Evolutionary conservation across 2,329 filamentous ascomycete species (phyloP), one percentile per base, ranked within the genome.

Genomic region (Claviceps spartinae): DNA sequence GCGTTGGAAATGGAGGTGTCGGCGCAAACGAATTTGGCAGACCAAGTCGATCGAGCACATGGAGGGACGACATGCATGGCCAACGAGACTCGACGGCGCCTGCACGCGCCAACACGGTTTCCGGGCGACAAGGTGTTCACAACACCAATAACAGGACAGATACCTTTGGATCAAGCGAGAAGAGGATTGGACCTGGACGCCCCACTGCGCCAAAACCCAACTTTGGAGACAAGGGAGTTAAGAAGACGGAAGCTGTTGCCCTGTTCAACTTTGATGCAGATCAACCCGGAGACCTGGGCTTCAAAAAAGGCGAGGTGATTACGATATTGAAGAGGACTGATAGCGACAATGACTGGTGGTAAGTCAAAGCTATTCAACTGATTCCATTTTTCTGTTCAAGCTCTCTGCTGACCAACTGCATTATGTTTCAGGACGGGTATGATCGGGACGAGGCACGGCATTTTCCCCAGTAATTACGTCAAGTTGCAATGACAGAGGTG

Each of bases 251-350:
- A 69, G 93, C 89, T 0, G 76, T 96, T 20, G 93, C 93, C 2
- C 75, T 96, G 56, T 97, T 86, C 69, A 95, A 87, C 2, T 98
- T 98, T 64, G 91, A 97, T 56, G 84, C 89, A 0, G 91, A 95
- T 62, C 90, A 96, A 67, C 82, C 88, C 0, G 91, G 91, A 4
- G 91, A 98, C 65, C 67, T 97, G 52, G 88, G 85, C 0, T 98
- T 98, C 71, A 95, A 95, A 73, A 98, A 98, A 75, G 93, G 93
- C 20, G 93, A 98, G 34, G 69, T 97, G 52, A 96, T 98, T 58
- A 96, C 89, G 1, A 89, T 98, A 53, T 67, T 95, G 53, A 96
- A 98, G 74, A 86, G 86, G 68, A 97, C 91, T 5, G 88, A 97
- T 4, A 96, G 86, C 60, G 86, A 88, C 54, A 90, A 89, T 53